These are phyloP conservation scores for Erythrobasidium hasegawianum DNA, from an alignment of 1,284 basidiomycete species.

Conservation along the genomic window DNA sequence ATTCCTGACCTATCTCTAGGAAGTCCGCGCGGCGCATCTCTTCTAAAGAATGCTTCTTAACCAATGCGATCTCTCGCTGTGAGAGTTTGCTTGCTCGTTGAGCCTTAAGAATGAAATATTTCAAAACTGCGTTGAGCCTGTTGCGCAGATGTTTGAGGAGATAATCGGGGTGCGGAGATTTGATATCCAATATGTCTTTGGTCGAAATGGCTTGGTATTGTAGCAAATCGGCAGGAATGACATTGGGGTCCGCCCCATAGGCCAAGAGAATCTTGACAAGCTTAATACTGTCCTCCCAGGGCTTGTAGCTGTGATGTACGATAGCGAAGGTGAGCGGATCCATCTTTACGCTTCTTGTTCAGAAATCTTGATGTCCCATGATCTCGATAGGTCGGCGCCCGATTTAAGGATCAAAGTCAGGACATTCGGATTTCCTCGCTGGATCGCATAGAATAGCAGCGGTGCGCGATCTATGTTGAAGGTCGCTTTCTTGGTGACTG, in stretches of 20 bases:
- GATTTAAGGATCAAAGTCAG: not conserved
- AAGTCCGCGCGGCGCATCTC: not conserved
- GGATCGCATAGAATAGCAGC: no score
- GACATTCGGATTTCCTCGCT: not conserved
- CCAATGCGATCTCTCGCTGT: not conserved
- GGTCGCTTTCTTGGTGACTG: not conserved
- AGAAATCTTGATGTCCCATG: not conserved
- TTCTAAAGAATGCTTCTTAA: not conserved
- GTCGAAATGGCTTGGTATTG: not conserved
- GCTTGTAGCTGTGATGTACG: not conserved
- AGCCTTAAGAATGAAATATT: not conserved
- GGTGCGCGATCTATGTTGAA: not conserved
- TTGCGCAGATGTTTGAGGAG: not conserved
- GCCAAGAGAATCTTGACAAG: not conserved
- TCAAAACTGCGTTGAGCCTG: not conserved
- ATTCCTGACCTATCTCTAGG: not conserved
- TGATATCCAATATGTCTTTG: not conserved
- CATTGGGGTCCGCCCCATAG: not conserved
- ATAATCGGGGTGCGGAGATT: not conserved
- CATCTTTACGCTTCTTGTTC: not conserved
- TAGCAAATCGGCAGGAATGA: conserved; percentile 2
- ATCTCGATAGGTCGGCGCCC: not conserved
- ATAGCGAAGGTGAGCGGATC: not conserved
- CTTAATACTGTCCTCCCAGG: not conserved
- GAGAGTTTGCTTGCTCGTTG: not conserved